These are phyloP conservation scores for Cyclostephanos tholiformis DNA, from an alignment of 108 stramenopile species.

Conservation along the genomic window DNA sequence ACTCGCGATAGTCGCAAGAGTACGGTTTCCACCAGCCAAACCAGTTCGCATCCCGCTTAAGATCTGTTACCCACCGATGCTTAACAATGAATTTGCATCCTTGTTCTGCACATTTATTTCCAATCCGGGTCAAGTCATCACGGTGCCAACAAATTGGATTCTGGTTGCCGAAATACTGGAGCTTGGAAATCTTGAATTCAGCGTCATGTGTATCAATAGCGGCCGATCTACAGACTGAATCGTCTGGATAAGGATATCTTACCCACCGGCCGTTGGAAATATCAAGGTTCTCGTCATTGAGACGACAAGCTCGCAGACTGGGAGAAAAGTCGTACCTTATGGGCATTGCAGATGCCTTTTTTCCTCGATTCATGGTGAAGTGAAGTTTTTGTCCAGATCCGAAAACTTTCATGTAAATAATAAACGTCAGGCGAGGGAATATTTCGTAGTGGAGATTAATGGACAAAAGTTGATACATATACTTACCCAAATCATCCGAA, in stretches of 20 bases:
- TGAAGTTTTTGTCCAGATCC: constrained; percentile 29
- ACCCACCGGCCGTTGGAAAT: constrained; percentile 35
- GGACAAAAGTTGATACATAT: not conserved
- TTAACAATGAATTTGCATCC: constrained; percentile 19
- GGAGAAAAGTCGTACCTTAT: too few species aligned
- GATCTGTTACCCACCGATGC: constrained; percentile 30
- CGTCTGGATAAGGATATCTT: constrained; percentile 34
- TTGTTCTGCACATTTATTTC: constrained; percentile 25
- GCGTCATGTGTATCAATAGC: not conserved
- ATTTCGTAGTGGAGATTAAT: not conserved
- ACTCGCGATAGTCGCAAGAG: constrained; percentile 31
- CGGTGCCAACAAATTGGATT: constrained; percentile 45
- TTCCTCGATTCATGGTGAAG: too few species aligned
- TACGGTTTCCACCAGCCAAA: constrained; percentile 43
- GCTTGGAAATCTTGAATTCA: not conserved
- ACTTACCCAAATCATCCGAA: constrained; percentile 28
- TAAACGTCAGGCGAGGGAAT: not conserved
- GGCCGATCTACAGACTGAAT: constrained; percentile 13
- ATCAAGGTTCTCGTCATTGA: constrained; percentile 28
- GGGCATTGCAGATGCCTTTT: too few species aligned
- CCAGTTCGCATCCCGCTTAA: constrained; percentile 21
- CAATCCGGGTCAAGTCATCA: constrained; percentile 42
- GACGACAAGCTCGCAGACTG: too few species aligned
- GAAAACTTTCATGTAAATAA: not conserved
- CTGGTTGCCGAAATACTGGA: constrained; percentile 14